Evolutionary conservation across 208 protist species (phyloP).

Genomic region (Strigomonas galati): DNA sequence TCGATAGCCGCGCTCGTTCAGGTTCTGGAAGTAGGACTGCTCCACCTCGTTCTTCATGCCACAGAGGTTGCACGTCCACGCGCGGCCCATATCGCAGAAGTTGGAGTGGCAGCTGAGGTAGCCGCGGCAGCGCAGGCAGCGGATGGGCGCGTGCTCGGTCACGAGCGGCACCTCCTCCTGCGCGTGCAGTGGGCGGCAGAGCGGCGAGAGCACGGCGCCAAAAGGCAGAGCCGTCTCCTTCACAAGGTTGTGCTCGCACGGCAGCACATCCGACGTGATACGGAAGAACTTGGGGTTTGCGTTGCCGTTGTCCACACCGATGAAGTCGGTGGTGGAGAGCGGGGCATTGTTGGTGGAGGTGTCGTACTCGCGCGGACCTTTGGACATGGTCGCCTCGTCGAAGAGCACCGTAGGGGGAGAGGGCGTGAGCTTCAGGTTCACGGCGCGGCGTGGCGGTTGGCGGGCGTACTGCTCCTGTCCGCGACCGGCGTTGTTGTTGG

Average conservation of each 20-base stretch:
- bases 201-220: constrained; percentile 80
- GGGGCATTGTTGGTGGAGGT: constrained; percentile 57
- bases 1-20: constrained; percentile 68
- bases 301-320: constrained; percentile 86
- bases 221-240: constrained; percentile 76
- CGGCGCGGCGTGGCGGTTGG: constrained; percentile 27
- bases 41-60: constrained; percentile 71
- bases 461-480: constrained; percentile 29
- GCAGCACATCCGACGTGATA: constrained; percentile 56
- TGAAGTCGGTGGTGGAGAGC: constrained; percentile 66
- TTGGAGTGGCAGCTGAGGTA: constrained; percentile 88
- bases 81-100: constrained; percentile 84
- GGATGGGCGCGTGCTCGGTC: constrained; percentile 61
- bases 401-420: constrained; percentile 50
- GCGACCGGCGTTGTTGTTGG: not conserved
- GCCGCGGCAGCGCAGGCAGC: constrained; percentile 92
- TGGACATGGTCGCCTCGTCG: constrained; percentile 15
- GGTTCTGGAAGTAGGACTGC: constrained; percentile 78
- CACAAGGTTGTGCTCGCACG: constrained; percentile 47
- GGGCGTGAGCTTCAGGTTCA: constrained; percentile 54
- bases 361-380: constrained; percentile 26
- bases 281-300: constrained; percentile 90
- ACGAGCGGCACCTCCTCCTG: constrained; percentile 75
- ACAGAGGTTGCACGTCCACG: constrained; percentile 91
- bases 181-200: constrained; percentile 65